Conservation (phyloP, 2,329 filamentous ascomycete species). For the Aureobasidium sp. region DNA sequence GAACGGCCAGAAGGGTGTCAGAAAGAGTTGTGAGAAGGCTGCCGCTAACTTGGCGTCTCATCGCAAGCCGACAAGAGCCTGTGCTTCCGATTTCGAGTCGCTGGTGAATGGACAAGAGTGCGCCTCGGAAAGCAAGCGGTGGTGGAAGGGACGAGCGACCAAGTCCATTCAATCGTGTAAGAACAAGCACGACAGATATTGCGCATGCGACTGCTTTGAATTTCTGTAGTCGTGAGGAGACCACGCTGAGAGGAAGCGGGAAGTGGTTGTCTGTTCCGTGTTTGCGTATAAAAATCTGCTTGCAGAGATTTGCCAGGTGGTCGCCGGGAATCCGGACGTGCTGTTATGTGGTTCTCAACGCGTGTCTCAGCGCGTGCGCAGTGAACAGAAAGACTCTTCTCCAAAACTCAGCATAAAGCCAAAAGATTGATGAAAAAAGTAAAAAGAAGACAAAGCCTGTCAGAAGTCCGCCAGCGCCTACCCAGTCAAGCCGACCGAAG, state of each 20-base stretch:
- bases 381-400: neutral
- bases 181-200: neutral
- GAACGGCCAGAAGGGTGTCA: neutral
- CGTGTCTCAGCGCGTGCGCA: neutral
- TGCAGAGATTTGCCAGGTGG: neutral
- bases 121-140: neutral
- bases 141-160: neutral
- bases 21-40: neutral
- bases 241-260: no score
- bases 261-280: conserved; percentile 29
- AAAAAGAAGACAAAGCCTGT: conserved; percentile 14
- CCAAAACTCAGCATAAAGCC: conserved; percentile 8
- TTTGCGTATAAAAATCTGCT: conserved; percentile 17
- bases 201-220: neutral
- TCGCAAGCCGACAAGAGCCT: neutral
- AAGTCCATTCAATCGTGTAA: neutral
- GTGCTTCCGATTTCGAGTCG: neutral
- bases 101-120: neutral
- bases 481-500: conserved; percentile 18
- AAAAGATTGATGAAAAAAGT: conserved; percentile 10
- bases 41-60: neutral
- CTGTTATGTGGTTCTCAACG: no score
- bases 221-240: no score
- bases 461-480: conserved; percentile 18
- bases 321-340: neutral